Base-by-base conservation (phyloP, 768 basidiomycete genomes). In the Neoboletus subvelutipes region DNA sequence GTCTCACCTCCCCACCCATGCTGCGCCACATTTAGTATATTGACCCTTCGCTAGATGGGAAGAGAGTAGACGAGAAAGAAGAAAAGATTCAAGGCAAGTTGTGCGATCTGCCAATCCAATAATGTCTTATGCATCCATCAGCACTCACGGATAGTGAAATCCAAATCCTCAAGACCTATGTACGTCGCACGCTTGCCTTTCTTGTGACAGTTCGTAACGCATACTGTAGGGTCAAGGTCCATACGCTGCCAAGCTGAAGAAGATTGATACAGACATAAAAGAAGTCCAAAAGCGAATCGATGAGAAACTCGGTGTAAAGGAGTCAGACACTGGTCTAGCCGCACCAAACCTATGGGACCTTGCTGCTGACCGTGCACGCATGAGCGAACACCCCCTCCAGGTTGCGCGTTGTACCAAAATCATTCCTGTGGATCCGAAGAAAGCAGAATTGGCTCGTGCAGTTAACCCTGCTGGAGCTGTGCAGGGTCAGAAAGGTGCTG, bases 361-460 rank as follows among this genome's bases (percentile, higher is more conserved):
- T 54, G 83, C 89, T 37, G 94, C 94, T 6, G 97, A 99, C 75
- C 83, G 88, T 64, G 88, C 90, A 58, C 85, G 96, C 49, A 94
- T 95, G 88, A 78, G 82, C 41, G 94, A 96, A 68, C 94, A 98
- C 64, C 90, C 97, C 1, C 76, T 98, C 20, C 96, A 98, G 72
- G 97, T 99, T 33, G 97, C 97, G 1, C 86, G 97, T 28, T 99
- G 97, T 79, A 98, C 96, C 40, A 99, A 98, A 77, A 98, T 99
- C 55, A 98, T 99, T 62, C 87, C 87, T 43, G 74, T 93, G 63
- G 88, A 94, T 68, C 78, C 82, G 5, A 83, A 82, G 56, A 82
- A 86, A 31, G 92, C 90, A 9, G 88, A 87, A 63, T 84, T 86
- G 18, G 92, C 92, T 13, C 84, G 83, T 52, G 80, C 89, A 6